Conservation (phyloP, 1,139 yeast genomes). For the Eremothecium gossypii region DNA sequence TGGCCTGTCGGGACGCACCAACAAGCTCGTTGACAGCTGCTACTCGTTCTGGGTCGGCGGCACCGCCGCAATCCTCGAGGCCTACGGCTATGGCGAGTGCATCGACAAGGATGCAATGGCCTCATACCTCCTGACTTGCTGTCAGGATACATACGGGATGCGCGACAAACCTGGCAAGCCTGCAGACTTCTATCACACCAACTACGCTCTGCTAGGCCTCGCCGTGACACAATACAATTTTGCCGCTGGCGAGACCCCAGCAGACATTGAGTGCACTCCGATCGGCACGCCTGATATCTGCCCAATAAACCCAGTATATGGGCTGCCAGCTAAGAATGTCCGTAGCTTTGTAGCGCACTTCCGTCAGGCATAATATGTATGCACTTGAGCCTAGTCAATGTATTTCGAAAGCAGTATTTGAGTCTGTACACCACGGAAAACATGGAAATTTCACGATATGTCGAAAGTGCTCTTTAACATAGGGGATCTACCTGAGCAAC, state of each 20-base stretch:
- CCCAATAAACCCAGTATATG: constrained; percentile 56
- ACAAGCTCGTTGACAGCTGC: constrained; percentile 93
- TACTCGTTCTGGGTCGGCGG: constrained; percentile 96
- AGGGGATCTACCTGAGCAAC: no score
- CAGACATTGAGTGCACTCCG: constrained; percentile 22
- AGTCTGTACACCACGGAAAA: no score
- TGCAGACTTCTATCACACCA: constrained; percentile 87
- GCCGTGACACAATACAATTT: constrained; percentile 57
- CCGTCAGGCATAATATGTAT: no score
- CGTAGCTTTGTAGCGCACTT: constrained; percentile 14
- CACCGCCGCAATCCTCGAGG: constrained; percentile 46
- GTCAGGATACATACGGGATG: constrained; percentile 72
- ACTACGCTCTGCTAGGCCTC: constrained; percentile 72
- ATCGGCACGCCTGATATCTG: constrained; percentile 18
- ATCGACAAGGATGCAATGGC: constrained; percentile 49
- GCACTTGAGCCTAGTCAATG: no score
- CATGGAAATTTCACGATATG: no score
- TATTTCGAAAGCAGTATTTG: no score
- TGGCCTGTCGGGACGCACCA: constrained; percentile 82
- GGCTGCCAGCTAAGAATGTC: constrained; percentile 37
- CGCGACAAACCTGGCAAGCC: constrained; percentile 78
- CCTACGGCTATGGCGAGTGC: constrained; percentile 27
- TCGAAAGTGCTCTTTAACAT: no score
- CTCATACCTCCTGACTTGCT: constrained; percentile 62
- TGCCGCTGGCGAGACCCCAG: constrained; percentile 20